Conservation (phyloP, 2,329 filamentous ascomycete genomes). For the Neonectria ditissima region DNA sequence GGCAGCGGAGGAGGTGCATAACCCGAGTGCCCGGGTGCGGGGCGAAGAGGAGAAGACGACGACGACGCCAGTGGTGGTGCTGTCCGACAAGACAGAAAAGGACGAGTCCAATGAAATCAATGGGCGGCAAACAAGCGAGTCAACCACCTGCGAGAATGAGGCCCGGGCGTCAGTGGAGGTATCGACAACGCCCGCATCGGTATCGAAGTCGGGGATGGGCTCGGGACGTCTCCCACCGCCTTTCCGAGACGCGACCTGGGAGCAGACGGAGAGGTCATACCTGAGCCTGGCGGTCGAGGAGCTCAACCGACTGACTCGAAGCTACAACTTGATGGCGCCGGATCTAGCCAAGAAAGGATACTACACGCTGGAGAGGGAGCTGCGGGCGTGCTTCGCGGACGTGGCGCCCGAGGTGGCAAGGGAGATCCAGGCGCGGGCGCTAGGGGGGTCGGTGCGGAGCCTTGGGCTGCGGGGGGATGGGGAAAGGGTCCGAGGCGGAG, state of each 20-base stretch:
- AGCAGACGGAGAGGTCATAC: conserved; percentile 78
- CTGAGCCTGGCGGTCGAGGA: conserved; percentile 80
- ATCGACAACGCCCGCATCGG: conserved; percentile 13
- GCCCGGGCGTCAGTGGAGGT: not conserved
- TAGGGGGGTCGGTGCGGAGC: conserved; percentile 53
- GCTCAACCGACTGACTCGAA: conserved; percentile 83
- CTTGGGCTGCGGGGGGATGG: conserved; percentile 44
- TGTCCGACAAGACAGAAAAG: conserved; percentile 57
- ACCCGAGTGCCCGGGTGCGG: conserved; percentile 61
- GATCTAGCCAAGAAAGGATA: conserved; percentile 94
- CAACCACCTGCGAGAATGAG: conserved; percentile 1
- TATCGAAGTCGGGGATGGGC: not conserved
- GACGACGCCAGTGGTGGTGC: conserved; percentile 59
- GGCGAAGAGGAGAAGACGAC: conserved; percentile 61
- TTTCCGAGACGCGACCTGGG: conserved; percentile 84
- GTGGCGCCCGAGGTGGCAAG: conserved; percentile 81
- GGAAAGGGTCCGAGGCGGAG: conserved; percentile 50
- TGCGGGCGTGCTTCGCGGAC: conserved; percentile 84
- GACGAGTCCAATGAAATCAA: conserved; percentile 24
- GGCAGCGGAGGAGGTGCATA: conserved; percentile 75
- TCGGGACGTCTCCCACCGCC: conserved; percentile 56
- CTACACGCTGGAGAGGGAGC: conserved; percentile 84
- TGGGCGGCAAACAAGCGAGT: conserved; percentile 39
- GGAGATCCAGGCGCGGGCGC: conserved; percentile 78
- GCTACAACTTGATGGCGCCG: conserved; percentile 96